Conservation (phyloP, 2,329 filamentous ascomycete genomes). For the Dactylellina leptospora region DNA sequence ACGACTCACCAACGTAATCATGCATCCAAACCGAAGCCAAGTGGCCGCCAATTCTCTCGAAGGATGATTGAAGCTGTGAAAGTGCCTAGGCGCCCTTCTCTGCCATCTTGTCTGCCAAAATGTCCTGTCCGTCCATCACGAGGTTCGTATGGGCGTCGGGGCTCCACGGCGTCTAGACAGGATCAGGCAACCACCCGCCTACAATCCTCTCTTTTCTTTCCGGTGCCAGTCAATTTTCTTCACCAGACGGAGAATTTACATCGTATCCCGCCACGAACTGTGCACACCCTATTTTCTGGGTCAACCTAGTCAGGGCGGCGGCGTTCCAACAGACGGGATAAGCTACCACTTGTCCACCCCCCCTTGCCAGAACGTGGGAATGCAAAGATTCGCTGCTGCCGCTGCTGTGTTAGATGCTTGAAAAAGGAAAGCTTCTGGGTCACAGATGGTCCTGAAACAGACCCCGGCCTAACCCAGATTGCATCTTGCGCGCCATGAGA, state of each 20-base stretch:
- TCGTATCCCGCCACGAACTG: constrained; percentile 27
- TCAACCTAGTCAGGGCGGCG: neutral
- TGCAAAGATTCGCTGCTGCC: too few species aligned
- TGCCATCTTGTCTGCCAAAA: too few species aligned
- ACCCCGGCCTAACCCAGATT: constrained; percentile 8
- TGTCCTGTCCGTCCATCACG: too few species aligned
- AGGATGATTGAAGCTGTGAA: neutral
- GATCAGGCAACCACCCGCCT: constrained; percentile 8
- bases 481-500: too few species aligned
- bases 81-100: constrained; percentile 23
- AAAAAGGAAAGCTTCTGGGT: constrained; percentile 44
- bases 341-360: too few species aligned
- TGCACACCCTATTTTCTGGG: constrained; percentile 22
- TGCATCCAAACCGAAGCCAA: constrained; percentile 18
- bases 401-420: constrained; percentile 27
- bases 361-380: constrained; percentile 49
- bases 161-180: neutral
- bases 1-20: constrained; percentile 28
- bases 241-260: constrained; percentile 43
- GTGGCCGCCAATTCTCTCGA: neutral
- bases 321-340: constrained; percentile 42
- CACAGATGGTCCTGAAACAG: constrained; percentile 35
- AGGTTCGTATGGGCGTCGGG: constrained; percentile 1
- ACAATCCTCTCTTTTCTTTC: neutral
- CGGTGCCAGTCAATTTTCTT: constrained; percentile 10